A percentile compares a stretch with the other conserved stretches of the same genome.
Evolutionary conservation across 192 early-diverging fungal genomes (phyloP).

Genomic region (Entrophospora sp.): DNA sequence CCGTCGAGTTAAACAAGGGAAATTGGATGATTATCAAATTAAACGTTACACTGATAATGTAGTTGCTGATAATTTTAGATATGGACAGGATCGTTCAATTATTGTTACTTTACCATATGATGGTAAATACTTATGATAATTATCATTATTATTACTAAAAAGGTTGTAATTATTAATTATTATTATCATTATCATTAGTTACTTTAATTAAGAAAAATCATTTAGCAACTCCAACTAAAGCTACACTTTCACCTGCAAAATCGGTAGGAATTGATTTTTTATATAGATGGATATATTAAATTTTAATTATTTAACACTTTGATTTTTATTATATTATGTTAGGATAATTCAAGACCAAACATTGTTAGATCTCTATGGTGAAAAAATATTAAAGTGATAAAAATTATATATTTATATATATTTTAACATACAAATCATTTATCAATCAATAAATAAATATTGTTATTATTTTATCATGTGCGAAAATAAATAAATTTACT

Average conservation of each 20-base stretch:
- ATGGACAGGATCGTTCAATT: constrained; percentile 72
- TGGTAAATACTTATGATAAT: neutral
- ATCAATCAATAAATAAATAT: no score
- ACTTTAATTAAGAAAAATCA: neutral
- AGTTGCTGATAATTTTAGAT: constrained; percentile 89
- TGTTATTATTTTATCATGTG: no score
- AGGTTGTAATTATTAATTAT: neutral
- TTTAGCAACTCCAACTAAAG: constrained; percentile 10
- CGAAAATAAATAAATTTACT: no score
- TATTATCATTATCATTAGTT: neutral
- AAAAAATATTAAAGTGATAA: no score
- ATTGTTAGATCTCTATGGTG: no score
- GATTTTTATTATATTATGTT: no score
- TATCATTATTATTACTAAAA: neutral
- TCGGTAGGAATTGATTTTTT: no score
- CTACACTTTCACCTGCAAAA: neutral
- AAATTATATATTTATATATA: no score
- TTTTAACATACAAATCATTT: no score
- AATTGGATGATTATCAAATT: constrained; percentile 76
- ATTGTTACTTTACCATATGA: constrained; percentile 60
- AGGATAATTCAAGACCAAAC: no score
- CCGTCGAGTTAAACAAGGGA: constrained; percentile 65
- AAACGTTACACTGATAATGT: constrained; percentile 76
- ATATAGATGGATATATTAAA: no score
- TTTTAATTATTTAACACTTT: no score